Evolutionary conservation across 257 asterid genomes (phyloP), one percentile per base, ranked within the genome.

Genomic region (Salvia miltiorrhiza): DNA sequence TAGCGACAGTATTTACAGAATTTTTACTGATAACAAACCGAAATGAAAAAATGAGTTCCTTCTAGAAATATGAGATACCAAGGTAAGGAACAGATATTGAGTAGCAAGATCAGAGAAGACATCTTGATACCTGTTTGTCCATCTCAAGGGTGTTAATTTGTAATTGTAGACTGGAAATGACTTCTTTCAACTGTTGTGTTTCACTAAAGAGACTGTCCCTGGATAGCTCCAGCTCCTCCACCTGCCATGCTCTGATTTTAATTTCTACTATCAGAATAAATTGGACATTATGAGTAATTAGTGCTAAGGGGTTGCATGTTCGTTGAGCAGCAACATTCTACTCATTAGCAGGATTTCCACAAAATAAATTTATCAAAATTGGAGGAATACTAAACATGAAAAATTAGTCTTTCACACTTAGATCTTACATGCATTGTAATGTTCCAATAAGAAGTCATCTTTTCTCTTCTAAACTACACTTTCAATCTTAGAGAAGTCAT

Each of bases 171-270:
- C 43, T 67, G 58, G 87, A 84, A 69, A 88, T 43, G 24, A 65
- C 75, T 77, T 74, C 81, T 60, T 70, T 72, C 79, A 88, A 49
- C 43, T 80, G 80, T 47, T 72, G 85, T 30, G 76, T 86, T 78
- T 90, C 96, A 61, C 75, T 78, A 69, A 78, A 67, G 70, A 85
- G 80, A 65, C 60, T 80, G 73, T 80, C 76, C 86, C 79, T 79
- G 33, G 83, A 79, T 59, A 79, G 85, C 81, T 86, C 95, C 81
- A 86, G 76, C 78, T 81, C 88, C 70, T 66, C 64, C 84, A 89
- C 95, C 96, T 92, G 96, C 67, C 77, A 87, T 67, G 75, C 84
- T 80, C 78, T 66, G 77, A 73, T 75, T 79, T 82, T 85, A 79
- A 82, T 81, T 70, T 78, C 80, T 69, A 72, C 60, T 32, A 82